A percentile compares a stretch with the other conserved stretches of the same genome.
These are phyloP conservation scores for Amborella trichopoda DNA, from an alignment of 164 flowering plant genomes.

Conservation along the genomic window DNA sequence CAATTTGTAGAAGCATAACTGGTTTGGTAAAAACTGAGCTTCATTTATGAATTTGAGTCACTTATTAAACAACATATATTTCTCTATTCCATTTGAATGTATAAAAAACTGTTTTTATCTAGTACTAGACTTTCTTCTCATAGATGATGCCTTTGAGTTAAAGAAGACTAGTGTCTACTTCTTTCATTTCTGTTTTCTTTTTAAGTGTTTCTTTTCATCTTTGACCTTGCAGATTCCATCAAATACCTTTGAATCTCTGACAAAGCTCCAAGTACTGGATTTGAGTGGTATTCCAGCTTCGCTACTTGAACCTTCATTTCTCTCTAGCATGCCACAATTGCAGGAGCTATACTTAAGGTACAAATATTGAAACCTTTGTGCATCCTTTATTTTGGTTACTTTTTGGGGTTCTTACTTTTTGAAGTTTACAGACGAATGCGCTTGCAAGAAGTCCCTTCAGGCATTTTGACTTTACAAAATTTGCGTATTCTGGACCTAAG, in stretches of 20 bases:
- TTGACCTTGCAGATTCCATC: slow-evolving; percentile 49
- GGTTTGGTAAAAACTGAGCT: too few relatives aligned
- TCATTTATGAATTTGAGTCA: too few relatives aligned
- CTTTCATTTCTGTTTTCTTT: too few relatives aligned
- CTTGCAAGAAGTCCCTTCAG: slow-evolving; percentile 54
- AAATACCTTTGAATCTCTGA: slow-evolving; percentile 55
- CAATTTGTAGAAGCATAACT: too few relatives aligned
- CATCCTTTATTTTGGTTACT: not conserved
- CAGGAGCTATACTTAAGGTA: slow-evolving; percentile 89
- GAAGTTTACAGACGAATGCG: slow-evolving; percentile 47
- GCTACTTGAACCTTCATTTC: slow-evolving; percentile 38
- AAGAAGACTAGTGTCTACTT: too few relatives aligned
- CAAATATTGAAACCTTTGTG: slow-evolving; percentile 5
- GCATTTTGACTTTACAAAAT: slow-evolving; percentile 36
- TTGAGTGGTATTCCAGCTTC: slow-evolving; percentile 65
- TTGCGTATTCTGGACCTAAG: slow-evolving; percentile 78
- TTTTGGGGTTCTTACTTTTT: not conserved
- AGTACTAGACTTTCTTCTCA: too few relatives aligned
- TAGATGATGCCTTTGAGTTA: too few relatives aligned
- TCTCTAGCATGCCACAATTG: slow-evolving; percentile 58
- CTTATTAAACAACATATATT: too few relatives aligned
- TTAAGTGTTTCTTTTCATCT: too few relatives aligned
- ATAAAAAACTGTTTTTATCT: too few relatives aligned
- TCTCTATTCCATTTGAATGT: too few relatives aligned
- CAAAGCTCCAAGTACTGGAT: slow-evolving; percentile 76